Evolutionary conservation across 495 filamentous ascomycete genomes (phyloP).

Genomic region (Neurospora sp.): DNA sequence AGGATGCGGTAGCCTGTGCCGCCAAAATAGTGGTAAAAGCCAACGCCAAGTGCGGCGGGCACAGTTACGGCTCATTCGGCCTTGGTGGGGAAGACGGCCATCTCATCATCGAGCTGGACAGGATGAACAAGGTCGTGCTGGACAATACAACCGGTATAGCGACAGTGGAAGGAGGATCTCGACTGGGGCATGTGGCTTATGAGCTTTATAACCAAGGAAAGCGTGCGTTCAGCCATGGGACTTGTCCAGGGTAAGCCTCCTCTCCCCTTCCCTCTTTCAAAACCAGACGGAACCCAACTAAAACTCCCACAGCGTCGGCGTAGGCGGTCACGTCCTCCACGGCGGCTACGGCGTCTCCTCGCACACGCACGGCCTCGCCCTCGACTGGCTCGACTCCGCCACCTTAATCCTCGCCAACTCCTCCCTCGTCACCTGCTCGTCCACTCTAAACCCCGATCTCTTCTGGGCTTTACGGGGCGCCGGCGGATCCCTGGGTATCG

Average conservation of each 20-base stretch:
- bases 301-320: constrained; percentile 24
- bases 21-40: constrained; percentile 30
- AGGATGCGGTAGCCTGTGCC: constrained; percentile 32
- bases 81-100: constrained; percentile 39
- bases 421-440: constrained; percentile 28
- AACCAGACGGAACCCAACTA: not conserved
- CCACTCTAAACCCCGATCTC: constrained; percentile 33
- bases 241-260: constrained; percentile 31
- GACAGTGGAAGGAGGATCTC: constrained; percentile 28
- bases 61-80: constrained; percentile 38
- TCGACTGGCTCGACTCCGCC: constrained; percentile 36
- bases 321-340: constrained; percentile 35
- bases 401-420: constrained; percentile 36
- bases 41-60: constrained; percentile 37
- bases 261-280: not conserved
- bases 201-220: constrained; percentile 36
- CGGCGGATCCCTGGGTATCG: constrained; percentile 33
- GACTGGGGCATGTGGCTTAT: constrained; percentile 32
- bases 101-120: constrained; percentile 33
- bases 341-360: constrained; percentile 36
- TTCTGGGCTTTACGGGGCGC: constrained; percentile 39
- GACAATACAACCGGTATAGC: constrained; percentile 29
- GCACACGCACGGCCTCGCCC: constrained; percentile 31
- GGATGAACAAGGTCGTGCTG: constrained; percentile 34
- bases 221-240: constrained; percentile 35